phyloP scores from a whole-genome alignment of 2,329 filamentous ascomycete genomes.

The Calonectria pseudoreteaudii region DNA sequence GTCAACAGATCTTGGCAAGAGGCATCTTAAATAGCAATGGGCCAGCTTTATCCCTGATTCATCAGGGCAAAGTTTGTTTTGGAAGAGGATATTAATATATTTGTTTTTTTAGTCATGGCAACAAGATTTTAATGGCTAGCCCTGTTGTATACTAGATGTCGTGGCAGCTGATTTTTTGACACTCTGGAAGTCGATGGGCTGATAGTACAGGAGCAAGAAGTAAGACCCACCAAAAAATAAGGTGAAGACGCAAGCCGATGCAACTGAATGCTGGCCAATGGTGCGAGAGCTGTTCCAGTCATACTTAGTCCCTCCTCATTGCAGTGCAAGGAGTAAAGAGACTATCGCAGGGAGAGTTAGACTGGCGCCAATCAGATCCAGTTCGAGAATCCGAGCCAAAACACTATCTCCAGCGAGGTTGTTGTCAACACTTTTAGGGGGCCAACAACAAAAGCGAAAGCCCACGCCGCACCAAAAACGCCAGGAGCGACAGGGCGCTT shows the following conservation, averaged over 20 bases:
- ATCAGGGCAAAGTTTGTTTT: too few species aligned
- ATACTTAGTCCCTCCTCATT: not conserved
- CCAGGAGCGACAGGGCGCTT: not conserved
- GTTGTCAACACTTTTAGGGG: not conserved
- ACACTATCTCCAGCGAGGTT: not conserved
- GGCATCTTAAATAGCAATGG: too few species aligned
- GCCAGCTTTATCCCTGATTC: too few species aligned
- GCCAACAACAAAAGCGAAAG: not conserved
- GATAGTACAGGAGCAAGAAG: not conserved
- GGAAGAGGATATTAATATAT: too few species aligned
- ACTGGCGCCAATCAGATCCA: not conserved
- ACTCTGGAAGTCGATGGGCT: not conserved
- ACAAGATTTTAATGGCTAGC: too few species aligned
- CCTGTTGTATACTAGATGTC: too few species aligned
- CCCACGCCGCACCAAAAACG: not conserved
- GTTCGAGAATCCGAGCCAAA: not conserved
- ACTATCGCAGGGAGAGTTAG: not conserved
- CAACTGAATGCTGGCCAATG: not conserved
- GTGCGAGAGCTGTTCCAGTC: not conserved
- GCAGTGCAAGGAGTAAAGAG: not conserved
- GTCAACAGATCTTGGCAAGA: too few species aligned
- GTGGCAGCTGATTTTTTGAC: not conserved
- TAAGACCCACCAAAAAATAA: not conserved
- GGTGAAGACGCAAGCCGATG: not conserved
- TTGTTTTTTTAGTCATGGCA: too few species aligned